Evolutionary conservation across 2,329 filamentous ascomycete species (phyloP).

Genomic region (Neurospora crassa): DNA sequence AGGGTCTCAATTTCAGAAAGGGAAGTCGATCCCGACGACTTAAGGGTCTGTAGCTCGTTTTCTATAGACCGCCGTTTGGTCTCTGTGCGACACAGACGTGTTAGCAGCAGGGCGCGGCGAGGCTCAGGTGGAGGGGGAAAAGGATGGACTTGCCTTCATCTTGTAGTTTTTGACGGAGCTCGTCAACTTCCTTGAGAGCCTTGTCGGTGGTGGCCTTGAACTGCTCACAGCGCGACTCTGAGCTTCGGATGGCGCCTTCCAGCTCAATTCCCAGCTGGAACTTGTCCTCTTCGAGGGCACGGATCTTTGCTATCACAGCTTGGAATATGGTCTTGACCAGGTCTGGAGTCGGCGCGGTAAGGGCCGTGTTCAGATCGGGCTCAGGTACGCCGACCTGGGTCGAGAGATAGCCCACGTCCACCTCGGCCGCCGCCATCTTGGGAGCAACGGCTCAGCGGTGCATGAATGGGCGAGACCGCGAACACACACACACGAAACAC

Average conservation of each 20-base stretch:
- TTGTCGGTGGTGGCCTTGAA: constrained; percentile 77
- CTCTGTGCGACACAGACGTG: constrained; percentile 44
- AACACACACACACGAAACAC: background rate
- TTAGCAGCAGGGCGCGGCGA: constrained; percentile 2
- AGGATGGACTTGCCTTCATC: constrained; percentile 57
- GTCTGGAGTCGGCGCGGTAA: constrained; percentile 64
- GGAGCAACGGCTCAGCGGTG: constrained; percentile 10
- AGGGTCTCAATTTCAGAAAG: constrained; percentile 67
- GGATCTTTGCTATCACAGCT: constrained; percentile 68
- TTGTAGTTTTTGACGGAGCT: constrained; percentile 70
- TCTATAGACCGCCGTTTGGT: constrained; percentile 65
- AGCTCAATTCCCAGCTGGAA: constrained; percentile 84
- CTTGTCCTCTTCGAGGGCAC: constrained; percentile 80
- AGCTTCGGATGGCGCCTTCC: constrained; percentile 76
- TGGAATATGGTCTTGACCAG: constrained; percentile 67
- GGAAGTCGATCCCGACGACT: constrained; percentile 64
- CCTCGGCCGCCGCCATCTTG: constrained; percentile 48
- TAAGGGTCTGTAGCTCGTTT: constrained; percentile 70
- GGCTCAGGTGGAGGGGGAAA: background rate
- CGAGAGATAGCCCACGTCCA: constrained; percentile 67
- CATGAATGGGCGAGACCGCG: constrained; percentile 6
- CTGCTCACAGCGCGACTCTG: constrained; percentile 72
- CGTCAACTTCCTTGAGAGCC: constrained; percentile 72
- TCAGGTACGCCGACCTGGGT: constrained; percentile 61
- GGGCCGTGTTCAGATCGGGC: constrained; percentile 48